Conservation (phyloP, 2,329 filamentous ascomycete genomes). For the Aspergillus pseudonomiae region DNA sequence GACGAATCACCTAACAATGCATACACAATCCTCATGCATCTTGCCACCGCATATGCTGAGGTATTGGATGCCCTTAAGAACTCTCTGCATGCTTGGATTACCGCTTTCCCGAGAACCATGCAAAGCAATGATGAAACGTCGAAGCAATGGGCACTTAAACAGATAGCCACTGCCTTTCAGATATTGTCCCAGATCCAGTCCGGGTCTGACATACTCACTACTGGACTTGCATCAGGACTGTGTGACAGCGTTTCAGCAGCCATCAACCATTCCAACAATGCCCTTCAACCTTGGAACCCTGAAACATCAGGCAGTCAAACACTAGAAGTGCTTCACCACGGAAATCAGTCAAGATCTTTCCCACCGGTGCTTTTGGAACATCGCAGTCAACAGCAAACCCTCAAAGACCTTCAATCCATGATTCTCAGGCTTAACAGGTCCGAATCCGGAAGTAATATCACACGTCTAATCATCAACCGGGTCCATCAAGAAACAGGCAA, state of each 20-base stretch:
- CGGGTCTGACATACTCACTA: constrained; percentile 34
- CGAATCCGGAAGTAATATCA: constrained; percentile 54
- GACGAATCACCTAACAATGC: constrained; percentile 42
- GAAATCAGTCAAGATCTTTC: constrained; percentile 48
- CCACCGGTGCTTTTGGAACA: constrained; percentile 64
- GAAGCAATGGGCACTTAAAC: constrained; percentile 72
- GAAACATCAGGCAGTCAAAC: constrained; percentile 25
- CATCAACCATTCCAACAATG: constrained; percentile 40
- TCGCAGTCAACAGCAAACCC: constrained; percentile 67
- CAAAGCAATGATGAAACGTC: constrained; percentile 78
- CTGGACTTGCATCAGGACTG: constrained; percentile 56
- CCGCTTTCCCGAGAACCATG: constrained; percentile 78
- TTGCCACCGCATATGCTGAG: constrained; percentile 64
- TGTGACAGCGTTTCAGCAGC: constrained; percentile 69
- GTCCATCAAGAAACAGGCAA: constrained; percentile 61
- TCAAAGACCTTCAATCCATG: constrained; percentile 63
- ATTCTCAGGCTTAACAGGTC: constrained; percentile 59
- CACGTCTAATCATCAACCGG: constrained; percentile 66
- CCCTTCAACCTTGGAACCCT: constrained; percentile 32
- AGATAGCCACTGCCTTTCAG: constrained; percentile 73
- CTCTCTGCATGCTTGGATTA: constrained; percentile 78
- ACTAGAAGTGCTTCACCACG: constrained; percentile 30
- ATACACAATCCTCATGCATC: constrained; percentile 55
- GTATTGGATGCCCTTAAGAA: constrained; percentile 68
- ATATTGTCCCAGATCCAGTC: constrained; percentile 66